Evolutionary conservation across 257 asterid genomes (phyloP), one percentile per base, ranked within the genome.

Genomic region (Solanum appendiculatum): DNA sequence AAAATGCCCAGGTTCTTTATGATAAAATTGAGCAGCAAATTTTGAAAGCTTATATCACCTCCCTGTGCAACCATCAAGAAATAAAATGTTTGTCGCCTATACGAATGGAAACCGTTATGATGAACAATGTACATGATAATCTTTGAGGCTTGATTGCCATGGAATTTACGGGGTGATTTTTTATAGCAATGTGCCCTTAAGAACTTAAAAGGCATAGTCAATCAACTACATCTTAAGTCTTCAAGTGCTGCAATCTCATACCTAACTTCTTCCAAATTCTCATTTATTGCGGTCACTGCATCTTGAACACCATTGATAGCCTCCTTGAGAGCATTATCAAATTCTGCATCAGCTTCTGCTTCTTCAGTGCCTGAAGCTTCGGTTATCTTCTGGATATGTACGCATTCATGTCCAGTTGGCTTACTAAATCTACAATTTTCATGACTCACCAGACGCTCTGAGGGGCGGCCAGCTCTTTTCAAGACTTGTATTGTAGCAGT

Each of bases 351-450:
- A 15, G 98, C 99, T 85, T 97, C 99, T 9, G 99, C 99, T 91
- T 97, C 99, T 90, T 95, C 98, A 11, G 99, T 97, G 48, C 99
- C 99, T 37, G 98, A 93, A 78, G 96, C 99, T 91, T 95, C 99
- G 12, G 98, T 97, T 88, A 97, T 95, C 87, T 94, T 91, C 91
- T 95, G 95, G 91, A 97, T 96, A 92, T 97, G 96, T 83, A 93
- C 88, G 31, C 99, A 97, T 77, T 95, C 94, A 20, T 97, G 99
- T 51, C 97, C 96, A 4, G 88, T 87, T 31, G 97, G 89, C 69
- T 91, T 94, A 87, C 90, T 88, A 70, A 92, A 88, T 89, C 92
- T 94, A 93, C 99, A 97, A 64, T 93, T 92, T 60, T 93, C 98
- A 54, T 97, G 99, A 94, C 97, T 97, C 60, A 95, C 98, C 48